Evolutionary conservation across 352 stramenopile species (phyloP).

Genomic region (Phytophthora boehmeriae): DNA sequence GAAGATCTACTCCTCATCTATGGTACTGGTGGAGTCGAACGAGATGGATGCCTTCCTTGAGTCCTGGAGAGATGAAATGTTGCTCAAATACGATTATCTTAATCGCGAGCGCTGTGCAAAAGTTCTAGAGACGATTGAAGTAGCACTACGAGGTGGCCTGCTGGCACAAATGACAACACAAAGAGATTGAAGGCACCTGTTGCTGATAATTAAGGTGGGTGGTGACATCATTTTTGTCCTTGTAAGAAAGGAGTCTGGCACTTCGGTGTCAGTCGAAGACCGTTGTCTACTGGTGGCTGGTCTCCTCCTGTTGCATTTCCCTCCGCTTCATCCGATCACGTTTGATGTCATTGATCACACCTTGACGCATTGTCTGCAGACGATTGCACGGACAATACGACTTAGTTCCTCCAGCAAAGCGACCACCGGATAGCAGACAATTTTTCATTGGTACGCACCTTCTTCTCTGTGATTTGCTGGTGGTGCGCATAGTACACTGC

Average conservation of each 20-base stretch:
- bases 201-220: background rate
- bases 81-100: constrained; percentile 58
- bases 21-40: constrained; percentile 5
- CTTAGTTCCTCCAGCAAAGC: constrained; percentile 5
- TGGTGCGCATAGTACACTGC: constrained; percentile 82
- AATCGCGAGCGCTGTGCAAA: constrained; percentile 31
- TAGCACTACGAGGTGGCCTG: constrained; percentile 7
- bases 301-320: constrained; percentile 50
- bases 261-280: constrained; percentile 8
- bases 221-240: background rate
- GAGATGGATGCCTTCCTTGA: constrained; percentile 36
- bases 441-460: constrained; percentile 39
- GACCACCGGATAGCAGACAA: constrained; percentile 4
- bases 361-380: constrained; percentile 66
- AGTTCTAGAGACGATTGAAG: constrained; percentile 25
- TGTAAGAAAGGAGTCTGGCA: background rate
- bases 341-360: constrained; percentile 84
- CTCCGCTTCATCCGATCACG: constrained; percentile 63
- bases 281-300: constrained; percentile 24
- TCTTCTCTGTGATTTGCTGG: constrained; percentile 74
- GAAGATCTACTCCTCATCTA: background rate
- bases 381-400: background rate
- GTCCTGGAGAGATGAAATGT: constrained; percentile 47
- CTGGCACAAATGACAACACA: no score
- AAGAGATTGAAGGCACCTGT: background rate